Conservation (phyloP, 768 basidiomycete genomes). For the Tylopilus vinaceipallidus region DNA sequence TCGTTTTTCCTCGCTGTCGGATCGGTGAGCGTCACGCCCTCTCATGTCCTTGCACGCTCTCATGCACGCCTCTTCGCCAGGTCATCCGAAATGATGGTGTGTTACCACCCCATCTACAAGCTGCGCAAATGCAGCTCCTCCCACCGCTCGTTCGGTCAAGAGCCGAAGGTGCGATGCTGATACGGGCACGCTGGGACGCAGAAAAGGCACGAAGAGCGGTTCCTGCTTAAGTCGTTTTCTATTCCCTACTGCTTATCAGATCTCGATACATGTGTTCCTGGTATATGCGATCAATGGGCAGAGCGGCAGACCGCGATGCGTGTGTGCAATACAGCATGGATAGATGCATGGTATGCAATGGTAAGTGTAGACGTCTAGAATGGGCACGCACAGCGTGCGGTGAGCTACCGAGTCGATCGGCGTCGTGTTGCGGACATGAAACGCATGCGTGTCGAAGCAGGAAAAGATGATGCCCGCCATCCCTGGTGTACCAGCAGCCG, state of each 20-base stretch:
- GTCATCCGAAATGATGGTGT: conserved; percentile 84
- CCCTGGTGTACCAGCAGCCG: too few relatives aligned
- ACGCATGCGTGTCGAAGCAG: conserved; percentile 4
- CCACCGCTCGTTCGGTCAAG: conserved; percentile 59
- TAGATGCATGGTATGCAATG: conserved; percentile 20
- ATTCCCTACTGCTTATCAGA: conserved; percentile 7
- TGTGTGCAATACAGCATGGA: conserved; percentile 15
- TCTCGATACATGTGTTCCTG: conserved; percentile 14
- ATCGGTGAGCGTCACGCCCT: conserved; percentile 53
- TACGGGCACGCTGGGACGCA: conserved; percentile 74
- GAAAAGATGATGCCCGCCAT: too few relatives aligned
- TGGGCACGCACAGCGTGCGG: conserved; percentile 26
- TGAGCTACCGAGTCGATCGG: conserved; percentile 20
- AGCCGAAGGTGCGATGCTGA: conserved; percentile 64
- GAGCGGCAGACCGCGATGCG: conserved; percentile 7
- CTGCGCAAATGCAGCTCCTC: conserved; percentile 57
- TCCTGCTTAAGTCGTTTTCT: conserved; percentile 13
- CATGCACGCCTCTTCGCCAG: conserved; percentile 37
- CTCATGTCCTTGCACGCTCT: not conserved
- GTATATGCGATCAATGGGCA: conserved; percentile 10
- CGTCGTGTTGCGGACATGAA: conserved; percentile 15
- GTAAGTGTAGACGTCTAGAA: conserved; percentile 11
- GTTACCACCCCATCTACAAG: conserved; percentile 59
- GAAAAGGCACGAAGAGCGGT: conserved; percentile 41
- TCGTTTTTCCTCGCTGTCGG: conserved; percentile 96